Evolutionary conservation across 306 rosid species (phyloP).

Genomic region (Prinsepia uniflora): DNA sequence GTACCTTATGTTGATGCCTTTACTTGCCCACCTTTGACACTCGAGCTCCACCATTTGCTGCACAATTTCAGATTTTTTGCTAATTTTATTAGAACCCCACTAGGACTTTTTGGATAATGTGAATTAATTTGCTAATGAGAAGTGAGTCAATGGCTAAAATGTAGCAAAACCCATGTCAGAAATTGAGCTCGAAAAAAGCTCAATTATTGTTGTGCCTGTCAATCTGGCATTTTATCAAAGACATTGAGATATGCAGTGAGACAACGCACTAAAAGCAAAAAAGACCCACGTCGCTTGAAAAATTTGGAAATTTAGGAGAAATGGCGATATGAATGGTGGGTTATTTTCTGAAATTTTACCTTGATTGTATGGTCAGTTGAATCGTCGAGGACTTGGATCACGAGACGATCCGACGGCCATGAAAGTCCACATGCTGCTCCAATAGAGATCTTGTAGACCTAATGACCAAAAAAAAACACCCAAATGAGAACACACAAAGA

Average conservation of each 20-base stretch:
- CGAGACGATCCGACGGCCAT: constrained; percentile 96
- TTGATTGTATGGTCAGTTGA: constrained; percentile 84
- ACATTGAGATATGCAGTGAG: background rate
- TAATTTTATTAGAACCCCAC: background rate
- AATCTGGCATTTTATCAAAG: background rate
- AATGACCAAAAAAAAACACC: constrained; percentile 10
- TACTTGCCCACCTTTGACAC: constrained; percentile 95
- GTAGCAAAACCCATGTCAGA: constrained; percentile 4
- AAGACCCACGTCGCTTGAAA: background rate
- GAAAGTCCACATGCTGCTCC: constrained; percentile 98
- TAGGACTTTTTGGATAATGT: background rate
- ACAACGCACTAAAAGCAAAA: background rate
- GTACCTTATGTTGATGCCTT: constrained; percentile 75
- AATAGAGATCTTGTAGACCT: constrained; percentile 96
- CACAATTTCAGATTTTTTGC: background rate
- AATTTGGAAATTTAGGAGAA: background rate
- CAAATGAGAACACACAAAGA: background rate
- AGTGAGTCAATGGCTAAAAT: background rate
- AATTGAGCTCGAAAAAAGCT: background rate
- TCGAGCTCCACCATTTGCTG: constrained; percentile 97
- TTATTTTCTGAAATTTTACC: constrained; percentile 35
- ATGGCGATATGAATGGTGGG: background rate
- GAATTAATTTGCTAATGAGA: background rate
- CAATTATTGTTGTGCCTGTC: background rate
- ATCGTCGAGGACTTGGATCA: constrained; percentile 96